Percentiles rank a stretch among this genome's conserved stretches.
Evolutionary conservation across 148 eudicot species (phyloP).

Genomic region (Beta vulgaris): DNA sequence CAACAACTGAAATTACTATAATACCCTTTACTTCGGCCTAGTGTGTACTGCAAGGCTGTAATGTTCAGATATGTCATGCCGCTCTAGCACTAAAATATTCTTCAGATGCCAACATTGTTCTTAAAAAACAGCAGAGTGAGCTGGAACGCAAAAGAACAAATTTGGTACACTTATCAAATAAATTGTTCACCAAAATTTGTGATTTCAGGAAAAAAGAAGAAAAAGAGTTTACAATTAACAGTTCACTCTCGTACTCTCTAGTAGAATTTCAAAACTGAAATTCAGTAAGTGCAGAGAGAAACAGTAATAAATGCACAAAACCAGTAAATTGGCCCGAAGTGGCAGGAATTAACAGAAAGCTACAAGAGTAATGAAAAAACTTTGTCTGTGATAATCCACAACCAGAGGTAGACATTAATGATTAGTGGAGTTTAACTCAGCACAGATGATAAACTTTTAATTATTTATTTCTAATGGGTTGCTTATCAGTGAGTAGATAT

Average conservation of each 20-base stretch:
- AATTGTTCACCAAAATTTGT: background rate
- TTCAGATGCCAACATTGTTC: conserved; percentile 23
- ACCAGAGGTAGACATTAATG: no score
- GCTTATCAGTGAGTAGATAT: no score
- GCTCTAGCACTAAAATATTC: conserved; percentile 20
- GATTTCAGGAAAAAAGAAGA: background rate
- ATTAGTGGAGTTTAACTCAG: background rate
- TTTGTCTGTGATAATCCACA: background rate
- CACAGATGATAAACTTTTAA: no score
- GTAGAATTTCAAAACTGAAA: background rate
- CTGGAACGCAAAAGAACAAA: conserved; percentile 26
- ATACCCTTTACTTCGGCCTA: background rate
- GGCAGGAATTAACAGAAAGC: background rate
- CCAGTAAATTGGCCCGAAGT: background rate
- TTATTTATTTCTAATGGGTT: no score
- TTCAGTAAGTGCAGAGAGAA: background rate
- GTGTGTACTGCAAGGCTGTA: conserved; percentile 2
- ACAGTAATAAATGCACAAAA: background rate
- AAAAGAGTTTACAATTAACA: background rate
- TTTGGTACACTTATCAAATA: background rate
- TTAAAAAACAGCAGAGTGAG: conserved; percentile 23
- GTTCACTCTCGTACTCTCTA: background rate
- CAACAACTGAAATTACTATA: background rate
- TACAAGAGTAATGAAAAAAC: background rate
- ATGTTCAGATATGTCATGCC: background rate